phyloP scores from a whole-genome alignment of 495 filamentous ascomycete species.

The Darksidea phi region DNA sequence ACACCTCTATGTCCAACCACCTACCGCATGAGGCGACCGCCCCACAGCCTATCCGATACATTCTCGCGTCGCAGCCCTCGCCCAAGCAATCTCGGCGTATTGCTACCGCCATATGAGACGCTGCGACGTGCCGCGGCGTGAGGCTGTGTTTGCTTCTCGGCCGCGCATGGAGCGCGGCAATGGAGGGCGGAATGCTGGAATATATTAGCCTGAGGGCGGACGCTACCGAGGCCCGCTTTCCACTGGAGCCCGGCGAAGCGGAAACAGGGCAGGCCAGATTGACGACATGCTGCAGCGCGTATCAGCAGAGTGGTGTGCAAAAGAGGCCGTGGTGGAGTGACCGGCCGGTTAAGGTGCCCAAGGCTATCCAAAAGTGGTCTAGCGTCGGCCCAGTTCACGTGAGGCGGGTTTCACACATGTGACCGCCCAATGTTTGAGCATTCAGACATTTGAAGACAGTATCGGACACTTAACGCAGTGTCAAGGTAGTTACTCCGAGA shows the following conservation, averaged over 20 bases:
- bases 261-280: too few species aligned
- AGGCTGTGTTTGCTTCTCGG: background rate
- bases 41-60: background rate
- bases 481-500: too few species aligned
- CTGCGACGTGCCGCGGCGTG: background rate
- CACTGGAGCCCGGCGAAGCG: background rate
- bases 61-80: background rate
- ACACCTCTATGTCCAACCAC: background rate
- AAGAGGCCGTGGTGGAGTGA: too few species aligned
- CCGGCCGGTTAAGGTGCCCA: too few species aligned
- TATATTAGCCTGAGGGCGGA: background rate
- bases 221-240: background rate
- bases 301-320: too few species aligned
- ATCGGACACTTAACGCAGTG: too few species aligned
- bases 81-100: background rate
- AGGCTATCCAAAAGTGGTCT: too few species aligned
- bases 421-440: too few species aligned
- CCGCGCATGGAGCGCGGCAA: background rate
- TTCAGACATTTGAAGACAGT: too few species aligned
- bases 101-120: background rate
- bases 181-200: background rate
- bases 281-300: too few species aligned
- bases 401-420: too few species aligned
- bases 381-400: too few species aligned
- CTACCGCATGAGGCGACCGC: background rate